phyloP scores from a whole-genome alignment of 2,329 filamentous ascomycete genomes.

The Fusarium sp. region DNA sequence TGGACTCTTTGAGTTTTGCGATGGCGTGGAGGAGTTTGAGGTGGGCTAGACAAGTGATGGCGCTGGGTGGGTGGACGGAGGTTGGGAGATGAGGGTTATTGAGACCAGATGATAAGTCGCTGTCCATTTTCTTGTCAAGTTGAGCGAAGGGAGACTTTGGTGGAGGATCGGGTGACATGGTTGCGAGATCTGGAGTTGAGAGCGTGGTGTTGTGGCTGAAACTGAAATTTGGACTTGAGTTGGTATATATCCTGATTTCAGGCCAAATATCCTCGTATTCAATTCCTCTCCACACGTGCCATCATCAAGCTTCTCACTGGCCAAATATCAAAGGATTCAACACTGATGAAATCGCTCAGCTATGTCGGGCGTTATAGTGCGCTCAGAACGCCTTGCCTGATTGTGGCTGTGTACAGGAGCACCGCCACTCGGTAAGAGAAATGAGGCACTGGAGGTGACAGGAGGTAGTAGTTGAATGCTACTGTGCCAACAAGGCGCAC shows the following conservation, averaged over 20 bases:
- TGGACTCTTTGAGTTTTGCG: conserved; percentile 66
- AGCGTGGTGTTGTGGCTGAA: not conserved
- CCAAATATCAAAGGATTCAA: not conserved
- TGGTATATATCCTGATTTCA: not conserved
- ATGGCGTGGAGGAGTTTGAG: conserved; percentile 73
- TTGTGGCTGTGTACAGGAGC: not conserved
- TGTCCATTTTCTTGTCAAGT: not conserved
- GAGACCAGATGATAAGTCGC: not conserved
- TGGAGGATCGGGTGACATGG: not conserved
- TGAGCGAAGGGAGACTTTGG: not conserved
- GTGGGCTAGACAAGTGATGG: conserved; percentile 52
- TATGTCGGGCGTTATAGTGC: not conserved
- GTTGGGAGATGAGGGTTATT: not conserved
- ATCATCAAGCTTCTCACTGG: not conserved
- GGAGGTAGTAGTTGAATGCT: not conserved
- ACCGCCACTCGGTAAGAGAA: not conserved
- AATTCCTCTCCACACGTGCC: not conserved
- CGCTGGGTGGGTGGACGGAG: not conserved
- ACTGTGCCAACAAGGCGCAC: not conserved
- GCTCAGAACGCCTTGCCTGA: not conserved
- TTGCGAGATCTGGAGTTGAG: not conserved
- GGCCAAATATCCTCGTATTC: not conserved
- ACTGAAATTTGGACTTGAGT: not conserved
- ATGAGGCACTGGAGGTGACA: not conserved
- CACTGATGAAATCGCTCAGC: not conserved